Conservation (phyloP, 192 early-diverging fungal species). For the Chytriomyces sp. region DNA sequence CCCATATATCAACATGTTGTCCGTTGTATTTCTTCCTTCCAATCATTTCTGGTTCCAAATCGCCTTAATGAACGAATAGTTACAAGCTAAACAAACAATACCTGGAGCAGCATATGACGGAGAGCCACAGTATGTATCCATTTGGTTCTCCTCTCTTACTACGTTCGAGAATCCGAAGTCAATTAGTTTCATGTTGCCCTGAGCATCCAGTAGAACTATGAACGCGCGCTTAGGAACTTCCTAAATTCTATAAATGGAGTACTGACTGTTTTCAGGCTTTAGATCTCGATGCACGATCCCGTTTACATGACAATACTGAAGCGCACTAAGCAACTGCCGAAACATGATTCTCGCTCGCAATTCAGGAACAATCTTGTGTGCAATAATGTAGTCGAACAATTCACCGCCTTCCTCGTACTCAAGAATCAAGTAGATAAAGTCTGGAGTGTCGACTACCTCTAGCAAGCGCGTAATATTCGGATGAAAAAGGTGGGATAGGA, state of each 20-base stretch:
- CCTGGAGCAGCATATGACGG: conserved; percentile 49
- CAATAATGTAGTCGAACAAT: conserved; percentile 81
- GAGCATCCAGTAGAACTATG: conserved; percentile 41
- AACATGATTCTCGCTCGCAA: conserved; percentile 38
- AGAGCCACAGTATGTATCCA: conserved; percentile 55
- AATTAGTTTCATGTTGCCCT: conserved; percentile 46
- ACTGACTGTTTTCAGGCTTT: conserved; percentile 48
- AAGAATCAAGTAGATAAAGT: conserved; percentile 81
- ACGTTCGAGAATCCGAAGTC: conserved; percentile 58
- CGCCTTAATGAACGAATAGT: background rate
- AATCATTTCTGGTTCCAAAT: conserved; percentile 69
- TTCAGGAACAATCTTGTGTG: conserved; percentile 55
- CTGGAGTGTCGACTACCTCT: conserved; percentile 77
- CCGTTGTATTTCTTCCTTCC: conserved; percentile 70
- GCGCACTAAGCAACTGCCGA: conserved; percentile 45
- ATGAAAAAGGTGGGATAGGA: conserved; percentile 60
- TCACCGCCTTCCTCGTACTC: conserved; percentile 85
- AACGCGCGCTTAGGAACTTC: background rate
- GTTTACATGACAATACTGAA: conserved; percentile 50
- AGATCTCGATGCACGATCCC: conserved; percentile 52
- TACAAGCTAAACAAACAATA: background rate
- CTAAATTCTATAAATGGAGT: background rate
- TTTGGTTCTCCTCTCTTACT: conserved; percentile 22
- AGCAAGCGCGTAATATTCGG: conserved; percentile 77
- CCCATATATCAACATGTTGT: conserved; percentile 93